Evolutionary conservation across 768 basidiomycete genomes (phyloP).

Genomic region (Clavulina sp.): DNA sequence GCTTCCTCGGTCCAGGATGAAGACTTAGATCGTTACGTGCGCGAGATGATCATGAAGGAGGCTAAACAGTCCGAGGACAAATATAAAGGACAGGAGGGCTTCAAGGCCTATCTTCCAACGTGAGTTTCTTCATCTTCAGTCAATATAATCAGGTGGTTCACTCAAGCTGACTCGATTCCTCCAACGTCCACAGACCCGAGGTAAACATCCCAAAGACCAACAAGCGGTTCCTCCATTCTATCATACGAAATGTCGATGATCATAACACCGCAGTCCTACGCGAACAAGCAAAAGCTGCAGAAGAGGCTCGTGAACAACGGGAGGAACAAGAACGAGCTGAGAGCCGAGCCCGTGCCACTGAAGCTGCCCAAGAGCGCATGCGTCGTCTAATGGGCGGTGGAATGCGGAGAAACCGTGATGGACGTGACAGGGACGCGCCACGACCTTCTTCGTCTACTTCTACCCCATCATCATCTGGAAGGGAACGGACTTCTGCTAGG

Average conservation of each 20-base stretch:
- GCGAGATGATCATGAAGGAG: constrained; percentile 79
- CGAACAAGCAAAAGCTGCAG: constrained; percentile 19
- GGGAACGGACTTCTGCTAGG: no score
- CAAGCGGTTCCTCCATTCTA: constrained; percentile 30
- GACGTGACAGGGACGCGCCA: constrained; percentile 2
- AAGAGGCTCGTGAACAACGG: constrained; percentile 12
- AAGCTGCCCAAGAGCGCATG: constrained; percentile 49
- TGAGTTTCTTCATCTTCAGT: neutral
- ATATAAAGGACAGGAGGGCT: constrained; percentile 51
- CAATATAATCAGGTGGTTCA: no score
- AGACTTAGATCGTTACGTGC: constrained; percentile 82
- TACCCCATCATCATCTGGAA: no score
- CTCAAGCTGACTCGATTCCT: neutral
- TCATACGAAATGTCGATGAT: constrained; percentile 87
- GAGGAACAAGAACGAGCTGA: constrained; percentile 13
- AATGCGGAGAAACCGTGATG: constrained; percentile 5
- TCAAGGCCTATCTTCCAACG: constrained; percentile 54
- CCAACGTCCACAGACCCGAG: constrained; percentile 33
- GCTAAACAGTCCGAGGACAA: constrained; percentile 79
- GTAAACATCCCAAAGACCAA: constrained; percentile 54
- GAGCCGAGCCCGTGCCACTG: constrained; percentile 48
- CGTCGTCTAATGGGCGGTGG: constrained; percentile 23
- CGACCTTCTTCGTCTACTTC: no score
- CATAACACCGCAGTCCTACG: constrained; percentile 68
- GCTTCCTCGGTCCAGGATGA: constrained; percentile 51